A percentile compares a stretch with the other conserved stretches of the same genome.
Evolutionary conservation across 805 yeast genomes (phyloP).

Genomic region (Grigorovia yakushimaensis): DNA sequence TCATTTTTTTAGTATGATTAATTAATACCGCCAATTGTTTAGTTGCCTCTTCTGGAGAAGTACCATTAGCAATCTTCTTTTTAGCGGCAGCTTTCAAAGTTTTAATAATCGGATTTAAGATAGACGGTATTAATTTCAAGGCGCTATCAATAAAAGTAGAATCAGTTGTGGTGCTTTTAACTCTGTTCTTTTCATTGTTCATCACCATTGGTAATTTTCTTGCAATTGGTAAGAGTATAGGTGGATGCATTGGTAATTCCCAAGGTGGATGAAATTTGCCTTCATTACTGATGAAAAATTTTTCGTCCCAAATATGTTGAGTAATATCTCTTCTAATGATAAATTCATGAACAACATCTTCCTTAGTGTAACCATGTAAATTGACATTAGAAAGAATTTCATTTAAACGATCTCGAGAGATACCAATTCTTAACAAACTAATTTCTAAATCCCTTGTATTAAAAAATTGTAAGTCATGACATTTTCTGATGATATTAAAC

Average conservation of each 20-base stretch:
- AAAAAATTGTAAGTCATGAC: slow-evolving; percentile 2
- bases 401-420: background rate
- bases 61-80: slow-evolving; percentile 27
- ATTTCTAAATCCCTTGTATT: slow-evolving; percentile 18
- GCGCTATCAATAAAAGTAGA: slow-evolving; percentile 10
- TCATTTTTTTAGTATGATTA: slow-evolving; percentile 24
- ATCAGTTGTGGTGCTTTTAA: slow-evolving; percentile 2
- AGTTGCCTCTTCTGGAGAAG: slow-evolving; percentile 25
- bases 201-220: slow-evolving; percentile 15
- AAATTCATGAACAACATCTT: background rate
- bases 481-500: slow-evolving; percentile 16
- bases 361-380: background rate
- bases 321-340: slow-evolving; percentile 22
- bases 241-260: slow-evolving; percentile 24
- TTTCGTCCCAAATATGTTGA: background rate
- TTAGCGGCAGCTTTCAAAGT: slow-evolving; percentile 28
- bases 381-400: background rate
- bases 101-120: slow-evolving; percentile 24
- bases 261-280: slow-evolving; percentile 28
- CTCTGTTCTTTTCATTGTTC: background rate
- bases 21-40: slow-evolving; percentile 22
- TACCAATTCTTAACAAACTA: slow-evolving; percentile 9
- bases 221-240: slow-evolving; percentile 25
- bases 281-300: background rate
- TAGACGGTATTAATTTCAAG: slow-evolving; percentile 18